A percentile compares a stretch with the other conserved stretches of the same genome.
These are phyloP conservation scores for Arachis stenosperma DNA, from an alignment of 306 rosid genomes.

Conservation along the genomic window DNA sequence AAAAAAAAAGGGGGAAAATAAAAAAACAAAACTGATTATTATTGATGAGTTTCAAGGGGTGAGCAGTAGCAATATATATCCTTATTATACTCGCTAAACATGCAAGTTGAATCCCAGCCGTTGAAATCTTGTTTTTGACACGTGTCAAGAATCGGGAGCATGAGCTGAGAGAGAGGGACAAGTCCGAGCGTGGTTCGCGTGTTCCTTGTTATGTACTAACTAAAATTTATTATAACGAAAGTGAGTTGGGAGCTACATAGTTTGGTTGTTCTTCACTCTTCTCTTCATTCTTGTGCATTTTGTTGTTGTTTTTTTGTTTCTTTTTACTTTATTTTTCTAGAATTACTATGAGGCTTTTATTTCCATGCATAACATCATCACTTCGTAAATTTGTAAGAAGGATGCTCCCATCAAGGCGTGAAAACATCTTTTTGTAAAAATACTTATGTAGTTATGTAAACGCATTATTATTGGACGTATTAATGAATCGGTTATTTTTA, in stretches of 20 bases:
- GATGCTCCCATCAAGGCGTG: too few relatives aligned
- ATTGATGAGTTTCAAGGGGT: neutral
- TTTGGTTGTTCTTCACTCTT: neutral
- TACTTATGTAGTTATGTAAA: too few relatives aligned
- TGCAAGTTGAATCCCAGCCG: conserved; percentile 19
- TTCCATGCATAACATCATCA: too few relatives aligned
- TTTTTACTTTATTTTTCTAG: too few relatives aligned
- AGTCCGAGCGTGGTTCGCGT: conserved; percentile 41
- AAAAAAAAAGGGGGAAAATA: neutral
- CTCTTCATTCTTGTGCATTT: neutral
- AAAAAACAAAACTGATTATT: too few relatives aligned
- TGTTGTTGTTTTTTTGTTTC: too few relatives aligned
- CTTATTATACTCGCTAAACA: conserved; percentile 36
- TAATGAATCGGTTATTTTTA: too few relatives aligned
- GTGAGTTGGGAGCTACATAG: neutral
- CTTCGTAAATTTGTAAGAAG: too few relatives aligned
- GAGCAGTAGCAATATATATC: neutral
- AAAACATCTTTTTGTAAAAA: too few relatives aligned
- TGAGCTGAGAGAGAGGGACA: too few relatives aligned
- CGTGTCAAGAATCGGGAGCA: neutral
- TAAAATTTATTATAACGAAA: neutral
- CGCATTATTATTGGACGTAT: too few relatives aligned
- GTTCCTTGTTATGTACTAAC: conserved; percentile 2
- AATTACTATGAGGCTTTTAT: too few relatives aligned
- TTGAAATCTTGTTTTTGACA: neutral